A percentile compares a stretch with the other conserved stretches of the same genome.
These are phyloP conservation scores for Cryptococcus wingfieldii DNA, from an alignment of 1,284 basidiomycete species.

Conservation along the genomic window DNA sequence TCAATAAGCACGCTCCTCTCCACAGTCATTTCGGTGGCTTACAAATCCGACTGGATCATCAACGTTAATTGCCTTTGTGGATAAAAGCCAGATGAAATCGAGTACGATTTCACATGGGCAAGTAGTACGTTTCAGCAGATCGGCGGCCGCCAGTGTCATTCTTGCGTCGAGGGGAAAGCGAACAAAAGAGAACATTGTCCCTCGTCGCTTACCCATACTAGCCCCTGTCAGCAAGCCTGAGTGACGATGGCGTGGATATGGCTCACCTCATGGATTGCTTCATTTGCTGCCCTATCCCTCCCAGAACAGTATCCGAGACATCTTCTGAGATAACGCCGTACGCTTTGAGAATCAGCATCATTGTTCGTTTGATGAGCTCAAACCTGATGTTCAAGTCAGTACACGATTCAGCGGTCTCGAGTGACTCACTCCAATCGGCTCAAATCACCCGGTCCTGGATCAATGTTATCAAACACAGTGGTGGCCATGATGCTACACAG, in stretches of 20 bases:
- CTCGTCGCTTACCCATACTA: constrained; percentile 12
- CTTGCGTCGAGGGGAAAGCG: constrained; percentile 19
- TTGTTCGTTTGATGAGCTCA: constrained; percentile 11
- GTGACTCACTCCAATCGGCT: constrained; percentile 6
- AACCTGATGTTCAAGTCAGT: constrained; percentile 4
- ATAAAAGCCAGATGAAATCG: constrained; percentile 41
- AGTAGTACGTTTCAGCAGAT: constrained; percentile 9
- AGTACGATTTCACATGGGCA: constrained; percentile 26
- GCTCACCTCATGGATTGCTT: constrained; percentile 21
- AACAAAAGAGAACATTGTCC: constrained; percentile 1
- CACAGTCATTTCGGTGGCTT: constrained; percentile 1
- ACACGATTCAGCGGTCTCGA: background rate
- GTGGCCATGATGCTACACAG: constrained; percentile 21
- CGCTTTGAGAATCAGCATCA: constrained; percentile 23
- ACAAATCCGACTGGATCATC: constrained; percentile 35
- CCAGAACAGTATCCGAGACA: constrained; percentile 15
- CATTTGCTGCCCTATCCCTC: background rate
- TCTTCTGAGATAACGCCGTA: constrained; percentile 24
- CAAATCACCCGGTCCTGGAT: background rate
- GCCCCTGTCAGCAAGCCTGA: background rate
- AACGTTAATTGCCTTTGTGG: constrained; percentile 19
- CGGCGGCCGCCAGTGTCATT: constrained; percentile 18
- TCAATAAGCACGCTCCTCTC: too few relatives aligned
- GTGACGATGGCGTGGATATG: background rate
- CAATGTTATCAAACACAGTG: constrained; percentile 11